Conservation (phyloP, 805 yeast species). For the Huiozyma sinensis region DNA sequence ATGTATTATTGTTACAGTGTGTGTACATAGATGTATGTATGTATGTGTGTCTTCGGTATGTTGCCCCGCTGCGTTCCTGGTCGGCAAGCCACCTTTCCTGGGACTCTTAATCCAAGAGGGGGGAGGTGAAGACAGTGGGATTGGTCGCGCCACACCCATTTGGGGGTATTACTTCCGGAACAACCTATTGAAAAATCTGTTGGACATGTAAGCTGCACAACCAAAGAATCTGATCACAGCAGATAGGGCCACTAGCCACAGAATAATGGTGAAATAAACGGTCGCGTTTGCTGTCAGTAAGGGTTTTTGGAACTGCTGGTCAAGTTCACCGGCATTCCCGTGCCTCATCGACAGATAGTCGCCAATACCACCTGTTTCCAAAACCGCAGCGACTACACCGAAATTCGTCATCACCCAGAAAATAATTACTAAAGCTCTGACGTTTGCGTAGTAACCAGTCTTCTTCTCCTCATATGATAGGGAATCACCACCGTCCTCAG, state of each 20-base stretch:
- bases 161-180: not conserved
- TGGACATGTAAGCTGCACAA: conserved; percentile 46
- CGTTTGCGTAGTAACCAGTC: conserved; percentile 78
- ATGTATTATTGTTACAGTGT: too few relatives aligned
- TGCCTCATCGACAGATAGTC: conserved; percentile 26
- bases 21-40: too few relatives aligned
- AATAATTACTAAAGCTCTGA: conserved; percentile 81
- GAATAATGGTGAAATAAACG: conserved; percentile 67
- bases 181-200: conserved; percentile 23
- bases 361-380: conserved; percentile 72
- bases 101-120: too few relatives aligned
- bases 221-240: conserved; percentile 80
- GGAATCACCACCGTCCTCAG: conserved; percentile 26
- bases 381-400: conserved; percentile 68
- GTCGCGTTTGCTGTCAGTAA: conserved; percentile 37
- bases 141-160: too few relatives aligned
- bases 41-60: too few relatives aligned
- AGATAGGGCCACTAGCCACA: conserved; percentile 89
- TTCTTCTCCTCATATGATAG: conserved; percentile 42
- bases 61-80: too few relatives aligned
- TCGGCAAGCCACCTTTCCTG: too few relatives aligned
- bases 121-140: too few relatives aligned
- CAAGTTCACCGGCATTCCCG: conserved; percentile 4
- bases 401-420: conserved; percentile 85
- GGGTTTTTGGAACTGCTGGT: conserved; percentile 10